Base-by-base conservation (phyloP, 2,329 filamentous ascomycete genomes). In the Cryphonectria naterciae region DNA sequence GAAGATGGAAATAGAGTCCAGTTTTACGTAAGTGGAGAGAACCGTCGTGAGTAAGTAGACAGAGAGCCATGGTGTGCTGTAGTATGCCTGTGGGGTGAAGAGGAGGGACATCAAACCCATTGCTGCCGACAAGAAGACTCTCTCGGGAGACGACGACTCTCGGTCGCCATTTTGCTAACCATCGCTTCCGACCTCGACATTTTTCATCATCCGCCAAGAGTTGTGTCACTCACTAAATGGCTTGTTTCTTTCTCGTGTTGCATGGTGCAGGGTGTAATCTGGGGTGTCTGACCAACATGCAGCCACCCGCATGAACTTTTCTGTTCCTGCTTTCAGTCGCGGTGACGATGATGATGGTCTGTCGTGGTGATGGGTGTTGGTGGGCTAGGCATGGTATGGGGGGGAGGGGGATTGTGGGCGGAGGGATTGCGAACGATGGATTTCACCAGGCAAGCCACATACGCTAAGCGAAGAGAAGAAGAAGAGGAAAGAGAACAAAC, bases 251-350 rank as follows among this genome's bases (percentile, higher is more conserved):
- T 37, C 28, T 17, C 52, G 52, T 19, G 25, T 32, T 58, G 54
- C 10, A 22, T 39, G 2, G 32, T 25, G 35, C 58, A 39, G 58
- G 1, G n/a, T n/a, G 58, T n/a, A n/a, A 61, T 61, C 58, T 39
- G 58, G 58, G 58, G 58, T 39, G 35, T 22, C 58, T 61, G 35
- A 39, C 58, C 58, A 61, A 32, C 15, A 61, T 61, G 58, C 58
- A 39, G 58, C 58, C 58, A n/a, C 58, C 58, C 58, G 58, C 58
- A 39, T 61, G 58, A 39, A n/a, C 17, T n/a, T 22, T 22, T 39
- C 17, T 61, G 58, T 19, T 37, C 58, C 58, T n/a, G 35, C 58
- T 25, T 22, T 35, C 35, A 32, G 54, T 17, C 54, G 54, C 54
- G 54, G 28, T 19, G 54, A 32, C 54, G 25, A 17, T 35, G 54